These are phyloP conservation scores for Setomelanomma holmii DNA, from an alignment of 2,329 filamentous ascomycete genomes.

Conservation along the genomic window DNA sequence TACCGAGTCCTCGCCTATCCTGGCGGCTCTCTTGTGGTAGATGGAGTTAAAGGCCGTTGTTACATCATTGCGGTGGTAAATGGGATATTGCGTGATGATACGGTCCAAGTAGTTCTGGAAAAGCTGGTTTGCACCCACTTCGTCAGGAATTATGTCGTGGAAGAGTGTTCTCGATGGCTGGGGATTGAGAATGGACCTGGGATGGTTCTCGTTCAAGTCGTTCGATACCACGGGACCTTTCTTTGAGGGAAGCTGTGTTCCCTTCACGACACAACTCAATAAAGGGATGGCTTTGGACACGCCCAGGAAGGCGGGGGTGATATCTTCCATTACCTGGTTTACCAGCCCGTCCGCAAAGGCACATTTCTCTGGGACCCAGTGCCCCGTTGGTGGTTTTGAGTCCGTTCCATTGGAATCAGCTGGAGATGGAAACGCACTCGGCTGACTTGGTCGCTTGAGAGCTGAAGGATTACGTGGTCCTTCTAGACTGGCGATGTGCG, in stretches of 20 bases:
- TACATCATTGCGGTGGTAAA: conserved; percentile 45
- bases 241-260: conserved; percentile 43
- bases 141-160: conserved; percentile 36
- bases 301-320: conserved; percentile 45
- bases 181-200: conserved; percentile 46
- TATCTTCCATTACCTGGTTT: conserved; percentile 45
- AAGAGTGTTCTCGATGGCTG: conserved; percentile 35
- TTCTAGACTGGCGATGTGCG: conserved; percentile 39
- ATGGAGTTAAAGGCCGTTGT: conserved; percentile 43
- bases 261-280: conserved; percentile 44
- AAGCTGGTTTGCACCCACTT: conserved; percentile 40
- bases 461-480: conserved; percentile 22
- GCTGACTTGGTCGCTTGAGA: conserved; percentile 19
- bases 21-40: conserved; percentile 33
- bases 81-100: conserved; percentile 47
- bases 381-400: conserved; percentile 9
- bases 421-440: conserved; percentile 32
- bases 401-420: conserved; percentile 34
- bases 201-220: conserved; percentile 46
- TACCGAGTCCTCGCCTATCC: conserved; percentile 32
- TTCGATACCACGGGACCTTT: conserved; percentile 43
- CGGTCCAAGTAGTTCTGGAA: conserved; percentile 43
- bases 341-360: conserved; percentile 41
- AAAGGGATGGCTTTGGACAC: conserved; percentile 42
- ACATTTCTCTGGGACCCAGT: conserved; percentile 30